A percentile compares a stretch with the other conserved stretches of the same genome.
Conservation (phyloP, 441 rosid species). For the Erysimum pusillum region DNA sequence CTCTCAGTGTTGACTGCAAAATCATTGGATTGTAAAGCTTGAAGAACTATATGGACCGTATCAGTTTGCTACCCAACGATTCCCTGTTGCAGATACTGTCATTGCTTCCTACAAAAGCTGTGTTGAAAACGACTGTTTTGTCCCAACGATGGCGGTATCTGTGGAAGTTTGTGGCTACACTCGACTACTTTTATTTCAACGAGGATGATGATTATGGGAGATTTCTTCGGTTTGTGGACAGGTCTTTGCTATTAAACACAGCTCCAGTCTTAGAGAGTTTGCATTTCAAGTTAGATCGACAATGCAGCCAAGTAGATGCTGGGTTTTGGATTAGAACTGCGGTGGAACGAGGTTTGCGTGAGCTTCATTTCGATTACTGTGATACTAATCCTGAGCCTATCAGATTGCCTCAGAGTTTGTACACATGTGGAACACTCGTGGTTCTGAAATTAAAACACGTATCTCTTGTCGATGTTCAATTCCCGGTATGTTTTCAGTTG, state of each 20-base stretch:
- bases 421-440: conserved; percentile 9
- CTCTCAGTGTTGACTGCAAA: background rate
- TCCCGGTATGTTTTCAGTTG: background rate
- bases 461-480: background rate
- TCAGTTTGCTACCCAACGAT: conserved; percentile 28
- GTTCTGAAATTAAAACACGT: background rate
- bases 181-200: background rate
- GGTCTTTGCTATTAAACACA: conserved; percentile 1
- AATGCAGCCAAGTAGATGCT: conserved; percentile 5
- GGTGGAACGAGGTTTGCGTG: conserved; percentile 26
- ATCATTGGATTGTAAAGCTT: background rate
- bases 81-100: conserved; percentile 23
- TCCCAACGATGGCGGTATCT: background rate
- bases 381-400: background rate
- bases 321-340: conserved; percentile 25
- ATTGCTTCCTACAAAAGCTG: conserved; percentile 30
- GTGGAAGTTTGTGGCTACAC: conserved; percentile 16
- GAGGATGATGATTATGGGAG: background rate
- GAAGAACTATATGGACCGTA: conserved; percentile 1
- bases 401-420: conserved; percentile 33
- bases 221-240: conserved; percentile 8
- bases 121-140: background rate
- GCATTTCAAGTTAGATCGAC: background rate
- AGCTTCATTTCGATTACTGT: background rate
- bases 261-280: conserved; percentile 28